phyloP scores from a whole-genome alignment of 2,329 filamentous ascomycete species.

The Catunica adiposa region DNA sequence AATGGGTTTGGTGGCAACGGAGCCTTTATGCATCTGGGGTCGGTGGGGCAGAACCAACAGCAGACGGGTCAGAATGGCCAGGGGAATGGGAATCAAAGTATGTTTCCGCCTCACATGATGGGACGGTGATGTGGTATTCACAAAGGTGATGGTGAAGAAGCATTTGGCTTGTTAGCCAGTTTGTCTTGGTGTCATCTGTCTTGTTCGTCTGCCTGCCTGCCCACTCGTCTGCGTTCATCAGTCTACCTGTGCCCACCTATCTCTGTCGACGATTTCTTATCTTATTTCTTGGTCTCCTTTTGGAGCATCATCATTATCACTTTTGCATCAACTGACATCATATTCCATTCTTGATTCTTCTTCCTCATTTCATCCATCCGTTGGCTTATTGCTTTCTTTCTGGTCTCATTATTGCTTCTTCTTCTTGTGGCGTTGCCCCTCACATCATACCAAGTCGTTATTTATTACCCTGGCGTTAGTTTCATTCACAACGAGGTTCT shows the following conservation, averaged over 20 bases:
- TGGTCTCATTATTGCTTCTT: too few relatives aligned
- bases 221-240: background rate
- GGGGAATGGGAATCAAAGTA: background rate
- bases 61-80: background rate
- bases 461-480: background rate
- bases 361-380: background rate
- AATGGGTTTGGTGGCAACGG: background rate
- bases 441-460: background rate
- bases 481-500: slow-evolving; percentile 1
- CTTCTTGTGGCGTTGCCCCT: background rate
- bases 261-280: background rate
- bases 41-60: background rate
- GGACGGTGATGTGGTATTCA: slow-evolving; percentile 17
- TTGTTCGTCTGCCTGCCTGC: background rate
- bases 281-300: background rate
- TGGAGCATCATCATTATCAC: background rate
- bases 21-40: background rate
- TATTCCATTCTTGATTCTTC: too few relatives aligned
- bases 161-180: background rate
- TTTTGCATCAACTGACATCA: slow-evolving; percentile 4
- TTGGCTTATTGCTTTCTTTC: background rate
- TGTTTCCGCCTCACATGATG: slow-evolving; percentile 22
- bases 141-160: background rate
- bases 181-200: background rate
- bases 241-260: background rate